phyloP scores from a whole-genome alignment of 1,284 basidiomycete species.

The Mrakiaceae sp. region DNA sequence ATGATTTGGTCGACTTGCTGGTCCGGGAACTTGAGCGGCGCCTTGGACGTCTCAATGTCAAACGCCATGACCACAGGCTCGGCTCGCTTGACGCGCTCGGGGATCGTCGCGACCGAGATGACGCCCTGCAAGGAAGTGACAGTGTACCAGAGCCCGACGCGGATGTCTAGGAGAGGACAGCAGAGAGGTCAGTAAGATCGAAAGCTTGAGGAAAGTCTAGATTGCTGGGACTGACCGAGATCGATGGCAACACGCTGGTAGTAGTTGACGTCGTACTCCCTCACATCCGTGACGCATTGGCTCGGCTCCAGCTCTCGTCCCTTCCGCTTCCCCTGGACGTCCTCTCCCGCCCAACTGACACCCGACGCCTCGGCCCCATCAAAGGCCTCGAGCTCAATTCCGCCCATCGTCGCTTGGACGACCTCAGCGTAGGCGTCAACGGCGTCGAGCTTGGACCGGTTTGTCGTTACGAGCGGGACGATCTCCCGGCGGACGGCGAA shows the following conservation, averaged over 20 bases:
- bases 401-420: conserved; percentile 51
- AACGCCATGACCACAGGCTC: conserved; percentile 98
- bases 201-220: background rate
- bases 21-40: conserved; percentile 97
- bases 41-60: conserved; percentile 98
- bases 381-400: conserved; percentile 39
- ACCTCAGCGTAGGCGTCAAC: conserved; percentile 98
- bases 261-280: conserved; percentile 96
- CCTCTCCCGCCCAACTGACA: conserved; percentile 38
- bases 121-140: conserved; percentile 73
- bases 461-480: conserved; percentile 76
- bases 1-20: conserved; percentile 93
- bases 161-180: conserved; percentile 49
- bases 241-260: conserved; percentile 98
- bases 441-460: conserved; percentile 86
- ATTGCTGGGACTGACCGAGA: conserved; percentile 44
- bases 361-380: conserved; percentile 23
- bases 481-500: conserved; percentile 78
- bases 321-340: conserved; percentile 32
- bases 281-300: conserved; percentile 84
- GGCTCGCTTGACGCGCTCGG: conserved; percentile 89
- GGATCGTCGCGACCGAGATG: conserved; percentile 60
- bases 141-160: conserved; percentile 94
- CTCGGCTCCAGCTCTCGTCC: conserved; percentile 62
- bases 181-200: background rate